Conservation (phyloP, 257 asterid species). For the Solanum chmielewskii region DNA sequence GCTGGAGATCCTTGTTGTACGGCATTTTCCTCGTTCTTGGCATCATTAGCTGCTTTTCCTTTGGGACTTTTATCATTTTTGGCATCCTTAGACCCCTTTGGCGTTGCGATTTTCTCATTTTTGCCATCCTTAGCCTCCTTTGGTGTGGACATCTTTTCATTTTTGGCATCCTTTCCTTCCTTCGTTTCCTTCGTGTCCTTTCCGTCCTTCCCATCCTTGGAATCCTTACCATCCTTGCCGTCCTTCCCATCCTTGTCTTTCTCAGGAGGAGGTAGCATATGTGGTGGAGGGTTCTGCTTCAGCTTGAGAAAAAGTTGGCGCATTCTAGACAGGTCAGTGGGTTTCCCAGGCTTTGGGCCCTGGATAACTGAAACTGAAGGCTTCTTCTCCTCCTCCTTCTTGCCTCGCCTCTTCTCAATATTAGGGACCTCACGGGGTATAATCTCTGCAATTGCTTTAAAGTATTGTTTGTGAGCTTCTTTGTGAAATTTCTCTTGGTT, state of each 20-base stretch:
- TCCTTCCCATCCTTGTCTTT: conserved; percentile 29
- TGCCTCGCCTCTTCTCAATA: conserved; percentile 74
- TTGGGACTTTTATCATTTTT: conserved; percentile 2
- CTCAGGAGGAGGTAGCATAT: conserved; percentile 60
- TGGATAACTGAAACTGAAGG: conserved; percentile 61
- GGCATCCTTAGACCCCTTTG: conserved; percentile 12
- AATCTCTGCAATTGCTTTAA: conserved; percentile 84
- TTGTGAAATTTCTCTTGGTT: conserved; percentile 91
- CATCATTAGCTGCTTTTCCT: conserved; percentile 1
- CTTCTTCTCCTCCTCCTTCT: conserved; percentile 59
- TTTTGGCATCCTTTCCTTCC: conserved; percentile 18
- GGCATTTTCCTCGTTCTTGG: conserved; percentile 1
- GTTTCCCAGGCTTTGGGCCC: conserved; percentile 96
- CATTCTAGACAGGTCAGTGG: conserved; percentile 84
- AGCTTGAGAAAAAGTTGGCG: conserved; percentile 70
- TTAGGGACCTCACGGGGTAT: conserved; percentile 83
- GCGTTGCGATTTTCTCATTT: background rate
- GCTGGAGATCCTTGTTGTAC: background rate
- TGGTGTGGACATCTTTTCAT: background rate
- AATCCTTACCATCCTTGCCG: conserved; percentile 20
- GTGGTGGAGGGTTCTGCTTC: conserved; percentile 81
- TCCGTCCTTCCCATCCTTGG: conserved; percentile 11
- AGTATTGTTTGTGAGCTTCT: conserved; percentile 75
- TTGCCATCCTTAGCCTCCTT: conserved; percentile 15
- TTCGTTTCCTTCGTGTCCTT: conserved; percentile 24